A percentile compares a stretch with the other conserved stretches of the same genome.
Conservation (phyloP, 75 land plant genomes). For the Pseudotsuga menziesii region DNA sequence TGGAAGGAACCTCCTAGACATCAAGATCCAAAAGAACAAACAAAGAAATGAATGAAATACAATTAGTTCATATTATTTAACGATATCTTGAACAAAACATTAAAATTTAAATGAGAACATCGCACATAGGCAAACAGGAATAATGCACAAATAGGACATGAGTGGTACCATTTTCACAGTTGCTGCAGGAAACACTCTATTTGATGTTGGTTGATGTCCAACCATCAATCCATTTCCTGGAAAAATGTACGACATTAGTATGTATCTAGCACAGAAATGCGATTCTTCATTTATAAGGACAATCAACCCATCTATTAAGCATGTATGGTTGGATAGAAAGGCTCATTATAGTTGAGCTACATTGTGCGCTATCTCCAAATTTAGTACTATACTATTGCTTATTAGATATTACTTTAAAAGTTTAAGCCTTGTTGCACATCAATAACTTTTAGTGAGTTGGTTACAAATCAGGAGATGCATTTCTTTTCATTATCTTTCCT, state of each 20-base stretch:
- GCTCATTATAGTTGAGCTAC: too few species aligned
- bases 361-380: too few species aligned
- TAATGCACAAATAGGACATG: neutral
- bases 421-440: too few species aligned
- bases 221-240: constrained; percentile 43
- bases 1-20: constrained; percentile 56
- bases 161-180: constrained; percentile 63
- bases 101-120: neutral
- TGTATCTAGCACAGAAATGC: neutral
- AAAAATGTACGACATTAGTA: neutral
- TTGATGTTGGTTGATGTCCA: constrained; percentile 34
- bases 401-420: too few species aligned
- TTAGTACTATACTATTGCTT: too few species aligned
- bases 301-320: too few species aligned
- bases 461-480: too few species aligned
- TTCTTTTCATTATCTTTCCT: too few species aligned
- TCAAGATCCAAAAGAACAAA: neutral
- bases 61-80: neutral
- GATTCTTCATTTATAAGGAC: neutral
- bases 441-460: too few species aligned
- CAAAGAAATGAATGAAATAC: neutral
- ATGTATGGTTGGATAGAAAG: too few species aligned
- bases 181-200: constrained; percentile 31
- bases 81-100: neutral
- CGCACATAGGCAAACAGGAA: neutral